These are phyloP conservation scores for Leptomonas seymouri DNA, from an alignment of 208 protist genomes.

Conservation along the genomic window DNA sequence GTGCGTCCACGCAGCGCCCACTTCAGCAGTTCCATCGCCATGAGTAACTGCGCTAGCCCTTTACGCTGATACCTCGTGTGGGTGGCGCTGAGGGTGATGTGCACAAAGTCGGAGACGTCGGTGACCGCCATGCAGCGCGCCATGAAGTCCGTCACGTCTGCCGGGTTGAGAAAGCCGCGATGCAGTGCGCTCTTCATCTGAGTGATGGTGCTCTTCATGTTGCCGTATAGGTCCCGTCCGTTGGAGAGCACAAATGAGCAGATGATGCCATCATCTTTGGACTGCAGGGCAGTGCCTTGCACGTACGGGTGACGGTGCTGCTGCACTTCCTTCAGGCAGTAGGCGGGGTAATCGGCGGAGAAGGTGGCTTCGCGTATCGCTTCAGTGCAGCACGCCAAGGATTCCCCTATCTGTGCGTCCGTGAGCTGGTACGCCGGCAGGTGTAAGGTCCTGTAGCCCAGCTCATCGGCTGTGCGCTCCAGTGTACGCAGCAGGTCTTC, in stretches of 20 bases:
- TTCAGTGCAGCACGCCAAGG: conserved; percentile 61
- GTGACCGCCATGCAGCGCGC: conserved; percentile 51
- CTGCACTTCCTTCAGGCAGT: conserved; percentile 73
- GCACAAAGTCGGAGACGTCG: conserved; percentile 82
- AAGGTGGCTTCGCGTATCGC: conserved; percentile 77
- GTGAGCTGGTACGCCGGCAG: conserved; percentile 51
- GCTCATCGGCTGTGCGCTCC: conserved; percentile 28
- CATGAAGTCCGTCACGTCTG: conserved; percentile 50
- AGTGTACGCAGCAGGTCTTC: conserved; percentile 29
- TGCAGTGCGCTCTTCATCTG: conserved; percentile 71
- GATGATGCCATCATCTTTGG: conserved; percentile 18
- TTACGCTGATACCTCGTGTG: conserved; percentile 50
- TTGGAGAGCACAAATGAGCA: conserved; percentile 75
- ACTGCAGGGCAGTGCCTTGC: conserved; percentile 64
- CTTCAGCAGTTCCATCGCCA: conserved; percentile 74
- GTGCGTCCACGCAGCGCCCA: conserved; percentile 81
- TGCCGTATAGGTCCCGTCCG: conserved; percentile 86
- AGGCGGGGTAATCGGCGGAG: conserved; percentile 72
- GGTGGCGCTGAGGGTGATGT: conserved; percentile 87
- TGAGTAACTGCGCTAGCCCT: conserved; percentile 68
- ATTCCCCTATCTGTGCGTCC: conserved; percentile 45
- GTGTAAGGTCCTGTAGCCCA: conserved; percentile 55
- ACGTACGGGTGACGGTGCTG: conserved; percentile 59
- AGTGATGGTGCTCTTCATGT: conserved; percentile 70
- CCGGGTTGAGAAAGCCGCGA: conserved; percentile 43